Evolutionary conservation across 2,329 filamentous ascomycete genomes (phyloP).

Genomic region (Penicillium brasilianum): DNA sequence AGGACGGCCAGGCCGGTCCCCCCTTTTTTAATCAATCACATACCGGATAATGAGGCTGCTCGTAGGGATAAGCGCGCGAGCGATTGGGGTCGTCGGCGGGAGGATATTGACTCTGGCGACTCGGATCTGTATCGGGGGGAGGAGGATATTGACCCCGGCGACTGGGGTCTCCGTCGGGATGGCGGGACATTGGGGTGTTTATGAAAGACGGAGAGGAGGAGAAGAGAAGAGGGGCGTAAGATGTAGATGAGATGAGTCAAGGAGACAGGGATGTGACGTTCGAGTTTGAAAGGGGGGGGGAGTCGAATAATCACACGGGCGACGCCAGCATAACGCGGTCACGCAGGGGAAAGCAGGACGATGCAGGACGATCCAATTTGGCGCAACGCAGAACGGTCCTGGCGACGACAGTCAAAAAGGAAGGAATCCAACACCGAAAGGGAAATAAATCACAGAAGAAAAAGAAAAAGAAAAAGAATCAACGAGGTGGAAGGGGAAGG

Average conservation of each 20-base stretch:
- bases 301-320: conserved; percentile 30
- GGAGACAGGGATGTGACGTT: conserved; percentile 34
- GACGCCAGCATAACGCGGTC: conserved; percentile 34
- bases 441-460: neutral
- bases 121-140: conserved; percentile 28
- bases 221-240: conserved; percentile 25
- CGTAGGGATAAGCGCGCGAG: conserved; percentile 43
- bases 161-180: conserved; percentile 50
- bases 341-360: conserved; percentile 30
- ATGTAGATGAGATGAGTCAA: conserved; percentile 34
- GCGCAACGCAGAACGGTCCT: conserved; percentile 9
- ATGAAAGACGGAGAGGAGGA: conserved; percentile 28
- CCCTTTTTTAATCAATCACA: conserved; percentile 21
- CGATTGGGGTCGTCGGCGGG: conserved; percentile 41
- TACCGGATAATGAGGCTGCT: conserved; percentile 47
- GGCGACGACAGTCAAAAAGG: too few relatives aligned
- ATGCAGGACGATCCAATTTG: conserved; percentile 18
- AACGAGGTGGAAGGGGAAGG: conserved; percentile 8
- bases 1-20: conserved; percentile 6
- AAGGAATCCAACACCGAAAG: conserved; percentile 7
- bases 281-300: conserved; percentile 27
- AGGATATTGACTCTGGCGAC: conserved; percentile 52
- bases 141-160: conserved; percentile 53
- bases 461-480: neutral
- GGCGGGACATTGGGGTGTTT: conserved; percentile 48